phyloP scores from a whole-genome alignment of 257 asterid genomes.

The Solanum bulbocastanum region DNA sequence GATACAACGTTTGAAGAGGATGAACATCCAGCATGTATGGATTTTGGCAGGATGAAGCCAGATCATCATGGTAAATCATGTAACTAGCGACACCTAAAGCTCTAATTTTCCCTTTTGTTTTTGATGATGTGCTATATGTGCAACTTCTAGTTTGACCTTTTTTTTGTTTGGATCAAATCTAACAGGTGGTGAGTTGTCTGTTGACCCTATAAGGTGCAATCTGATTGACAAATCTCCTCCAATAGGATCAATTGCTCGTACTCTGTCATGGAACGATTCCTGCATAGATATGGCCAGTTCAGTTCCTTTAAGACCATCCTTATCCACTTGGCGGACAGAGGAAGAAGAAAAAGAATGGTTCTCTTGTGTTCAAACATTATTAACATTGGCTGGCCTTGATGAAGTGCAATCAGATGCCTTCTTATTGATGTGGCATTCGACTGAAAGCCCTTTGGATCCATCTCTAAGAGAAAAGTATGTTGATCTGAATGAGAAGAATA shows the following conservation, averaged over 20 bases:
- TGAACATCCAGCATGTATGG: slow-evolving; percentile 28
- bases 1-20: slow-evolving; percentile 64
- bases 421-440: slow-evolving; percentile 61
- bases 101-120: not conserved
- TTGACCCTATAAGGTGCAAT: slow-evolving; percentile 33
- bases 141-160: not conserved
- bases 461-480: slow-evolving; percentile 59
- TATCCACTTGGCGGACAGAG: slow-evolving; percentile 28
- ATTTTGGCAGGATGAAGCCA: slow-evolving; percentile 29
- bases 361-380: slow-evolving; percentile 42
- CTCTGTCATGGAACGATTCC: slow-evolving; percentile 59
- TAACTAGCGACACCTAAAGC: not conserved
- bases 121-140: not conserved
- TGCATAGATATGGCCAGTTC: slow-evolving; percentile 55
- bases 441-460: slow-evolving; percentile 78
- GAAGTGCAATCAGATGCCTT: slow-evolving; percentile 34
- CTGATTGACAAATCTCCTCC: slow-evolving; percentile 95
- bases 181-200: slow-evolving; percentile 45
- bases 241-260: slow-evolving; percentile 85
- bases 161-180: not conserved
- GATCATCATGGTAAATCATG: slow-evolving; percentile 36
- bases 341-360: slow-evolving; percentile 67
- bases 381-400: slow-evolving; percentile 58
- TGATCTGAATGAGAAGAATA: slow-evolving; percentile 37
- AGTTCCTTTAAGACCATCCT: slow-evolving; percentile 33